These are phyloP conservation scores for Sporobolomyces roseus DNA, from an alignment of 768 basidiomycete species.

Conservation along the genomic window DNA sequence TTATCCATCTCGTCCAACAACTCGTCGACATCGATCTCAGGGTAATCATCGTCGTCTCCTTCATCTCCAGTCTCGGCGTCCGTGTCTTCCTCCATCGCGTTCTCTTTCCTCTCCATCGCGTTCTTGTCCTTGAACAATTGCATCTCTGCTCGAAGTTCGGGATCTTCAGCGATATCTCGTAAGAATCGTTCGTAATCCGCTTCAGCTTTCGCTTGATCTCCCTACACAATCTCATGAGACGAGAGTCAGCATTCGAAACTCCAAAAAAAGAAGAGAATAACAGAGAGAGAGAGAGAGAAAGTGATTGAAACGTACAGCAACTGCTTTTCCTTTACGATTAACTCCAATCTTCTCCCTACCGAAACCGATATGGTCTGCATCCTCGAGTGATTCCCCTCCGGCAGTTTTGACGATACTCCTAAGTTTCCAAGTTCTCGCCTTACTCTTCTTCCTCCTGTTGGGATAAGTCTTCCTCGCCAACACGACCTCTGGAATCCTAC, in stretches of 20 bases:
- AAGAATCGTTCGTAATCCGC: slow-evolving; percentile 96
- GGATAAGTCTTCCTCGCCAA: slow-evolving; percentile 95
- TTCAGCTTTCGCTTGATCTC: slow-evolving; percentile 67
- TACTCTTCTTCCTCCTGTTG: slow-evolving; percentile 83
- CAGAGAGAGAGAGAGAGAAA: background rate
- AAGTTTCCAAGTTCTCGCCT: slow-evolving; percentile 77
- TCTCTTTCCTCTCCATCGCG: slow-evolving; percentile 1
- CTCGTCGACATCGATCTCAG: slow-evolving; percentile 37
- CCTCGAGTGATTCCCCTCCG: slow-evolving; percentile 57
- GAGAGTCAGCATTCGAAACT: too few relatives aligned
- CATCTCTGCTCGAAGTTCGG: slow-evolving; percentile 63
- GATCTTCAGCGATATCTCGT: slow-evolving; percentile 89
- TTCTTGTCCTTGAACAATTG: slow-evolving; percentile 8
- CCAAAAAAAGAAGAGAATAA: background rate
- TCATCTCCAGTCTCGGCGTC: slow-evolving; percentile 31
- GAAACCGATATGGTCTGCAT: slow-evolving; percentile 65
- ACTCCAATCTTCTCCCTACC: slow-evolving; percentile 31
- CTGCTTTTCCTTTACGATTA: slow-evolving; percentile 23
- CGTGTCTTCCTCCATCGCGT: slow-evolving; percentile 26
- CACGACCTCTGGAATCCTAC: slow-evolving; percentile 81
- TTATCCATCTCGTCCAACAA: slow-evolving; percentile 34
- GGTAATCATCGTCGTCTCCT: slow-evolving; percentile 37
- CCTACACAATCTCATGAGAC: too few relatives aligned
- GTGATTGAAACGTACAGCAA: slow-evolving; percentile 9
- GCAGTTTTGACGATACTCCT: slow-evolving; percentile 65